These are phyloP conservation scores for Epipyxis sp. DNA, from an alignment of 108 stramenopile genomes.

Conservation along the genomic window DNA sequence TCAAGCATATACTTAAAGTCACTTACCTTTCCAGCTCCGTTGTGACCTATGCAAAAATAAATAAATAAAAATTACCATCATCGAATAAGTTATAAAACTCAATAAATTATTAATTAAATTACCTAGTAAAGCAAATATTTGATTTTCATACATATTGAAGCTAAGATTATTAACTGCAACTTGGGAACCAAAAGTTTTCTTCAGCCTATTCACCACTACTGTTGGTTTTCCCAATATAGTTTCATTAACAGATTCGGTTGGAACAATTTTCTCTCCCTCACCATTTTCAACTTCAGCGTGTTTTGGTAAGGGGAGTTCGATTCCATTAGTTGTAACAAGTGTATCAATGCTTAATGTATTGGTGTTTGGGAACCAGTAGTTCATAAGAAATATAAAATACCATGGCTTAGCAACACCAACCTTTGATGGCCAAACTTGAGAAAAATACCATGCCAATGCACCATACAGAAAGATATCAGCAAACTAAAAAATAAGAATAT, in stretches of 20 bases:
- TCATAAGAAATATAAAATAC: slow-evolving; percentile 29
- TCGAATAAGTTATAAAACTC: no score
- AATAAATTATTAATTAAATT: no score
- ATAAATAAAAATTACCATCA: no score
- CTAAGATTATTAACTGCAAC: slow-evolving; percentile 79
- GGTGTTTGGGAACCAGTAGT: slow-evolving; percentile 33
- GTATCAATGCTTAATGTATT: background rate
- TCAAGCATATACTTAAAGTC: no score
- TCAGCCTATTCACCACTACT: background rate
- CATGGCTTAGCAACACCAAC: slow-evolving; percentile 37
- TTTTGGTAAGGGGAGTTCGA: no score
- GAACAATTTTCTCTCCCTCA: background rate
- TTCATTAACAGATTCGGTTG: background rate
- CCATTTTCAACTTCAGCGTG: slow-evolving; percentile 3
- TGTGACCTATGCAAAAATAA: no score
- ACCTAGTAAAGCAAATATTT: slow-evolving; percentile 87
- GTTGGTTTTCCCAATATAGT: background rate
- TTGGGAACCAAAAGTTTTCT: background rate
- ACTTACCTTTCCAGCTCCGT: no score
- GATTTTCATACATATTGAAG: slow-evolving; percentile 76
- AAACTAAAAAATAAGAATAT: no score
- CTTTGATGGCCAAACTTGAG: slow-evolving; percentile 37
- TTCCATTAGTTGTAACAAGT: background rate
- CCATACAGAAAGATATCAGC: slow-evolving; percentile 39
- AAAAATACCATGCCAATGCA: slow-evolving; percentile 40